These are phyloP conservation scores for Solanum dulcamara DNA, from an alignment of 257 asterid genomes.

Conservation along the genomic window DNA sequence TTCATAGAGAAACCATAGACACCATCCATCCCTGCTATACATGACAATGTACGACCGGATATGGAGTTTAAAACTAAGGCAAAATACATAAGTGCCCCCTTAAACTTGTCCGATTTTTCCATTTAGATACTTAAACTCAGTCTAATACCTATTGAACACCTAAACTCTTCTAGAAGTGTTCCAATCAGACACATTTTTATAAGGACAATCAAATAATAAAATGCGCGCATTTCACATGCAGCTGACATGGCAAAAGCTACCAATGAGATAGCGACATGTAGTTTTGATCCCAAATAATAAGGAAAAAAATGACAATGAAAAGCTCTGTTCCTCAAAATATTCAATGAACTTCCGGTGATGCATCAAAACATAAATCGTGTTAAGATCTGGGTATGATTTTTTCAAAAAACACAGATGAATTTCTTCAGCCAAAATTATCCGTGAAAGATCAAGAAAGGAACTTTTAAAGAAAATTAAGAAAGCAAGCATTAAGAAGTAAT, in stretches of 20 bases:
- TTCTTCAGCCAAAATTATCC: background rate
- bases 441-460: background rate
- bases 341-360: background rate
- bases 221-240: background rate
- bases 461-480: background rate
- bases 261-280: background rate
- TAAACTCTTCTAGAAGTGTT: background rate
- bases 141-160: background rate
- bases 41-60: background rate
- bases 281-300: background rate
- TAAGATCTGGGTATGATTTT: background rate
- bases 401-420: background rate
- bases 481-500: background rate
- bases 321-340: background rate
- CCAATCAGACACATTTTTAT: background rate
- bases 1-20: background rate
- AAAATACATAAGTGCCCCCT: background rate
- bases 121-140: background rate
- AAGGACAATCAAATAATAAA: background rate
- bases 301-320: background rate
- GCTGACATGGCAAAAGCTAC: background rate
- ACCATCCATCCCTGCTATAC: background rate
- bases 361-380: background rate
- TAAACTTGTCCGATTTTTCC: background rate
- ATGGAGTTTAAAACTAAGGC: background rate